Evolutionary conservation across 352 stramenopile genomes (phyloP).

Genomic region (Pythium guiyangense): DNA sequence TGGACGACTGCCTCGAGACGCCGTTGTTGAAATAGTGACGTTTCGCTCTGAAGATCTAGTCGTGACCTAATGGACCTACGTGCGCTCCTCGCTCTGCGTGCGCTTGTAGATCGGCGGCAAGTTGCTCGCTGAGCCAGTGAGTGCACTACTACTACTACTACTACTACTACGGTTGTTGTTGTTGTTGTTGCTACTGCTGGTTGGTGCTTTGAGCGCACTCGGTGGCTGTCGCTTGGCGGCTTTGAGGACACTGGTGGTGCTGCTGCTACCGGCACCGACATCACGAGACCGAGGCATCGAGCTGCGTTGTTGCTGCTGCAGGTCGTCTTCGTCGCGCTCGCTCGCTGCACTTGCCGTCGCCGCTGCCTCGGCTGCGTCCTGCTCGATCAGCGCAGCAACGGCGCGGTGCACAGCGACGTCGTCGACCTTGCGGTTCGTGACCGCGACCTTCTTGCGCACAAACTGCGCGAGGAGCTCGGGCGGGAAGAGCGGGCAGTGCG

Average conservation of each 20-base stretch:
- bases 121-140: slow-evolving; percentile 5
- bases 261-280: background rate
- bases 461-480: slow-evolving; percentile 49
- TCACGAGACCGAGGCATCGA: background rate
- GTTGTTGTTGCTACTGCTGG: background rate
- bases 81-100: too few relatives aligned
- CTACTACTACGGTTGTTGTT: background rate
- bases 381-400: background rate
- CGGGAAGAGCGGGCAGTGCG: slow-evolving; percentile 71
- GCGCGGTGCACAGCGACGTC: slow-evolving; percentile 19
- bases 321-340: slow-evolving; percentile 1
- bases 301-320: background rate
- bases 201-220: background rate
- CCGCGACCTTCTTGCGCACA: slow-evolving; percentile 42
- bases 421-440: slow-evolving; percentile 44
- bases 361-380: background rate
- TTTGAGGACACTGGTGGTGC: background rate
- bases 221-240: slow-evolving; percentile 1
- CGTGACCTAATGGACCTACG: too few relatives aligned
- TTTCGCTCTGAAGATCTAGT: background rate
- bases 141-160: slow-evolving; percentile 3
- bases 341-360: background rate
- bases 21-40: background rate
- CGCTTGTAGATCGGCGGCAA: slow-evolving; percentile 15
- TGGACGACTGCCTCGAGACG: too few relatives aligned